Evolutionary conservation across 2,329 filamentous ascomycete species (phyloP).

Genomic region (Metarhizium robertsii): DNA sequence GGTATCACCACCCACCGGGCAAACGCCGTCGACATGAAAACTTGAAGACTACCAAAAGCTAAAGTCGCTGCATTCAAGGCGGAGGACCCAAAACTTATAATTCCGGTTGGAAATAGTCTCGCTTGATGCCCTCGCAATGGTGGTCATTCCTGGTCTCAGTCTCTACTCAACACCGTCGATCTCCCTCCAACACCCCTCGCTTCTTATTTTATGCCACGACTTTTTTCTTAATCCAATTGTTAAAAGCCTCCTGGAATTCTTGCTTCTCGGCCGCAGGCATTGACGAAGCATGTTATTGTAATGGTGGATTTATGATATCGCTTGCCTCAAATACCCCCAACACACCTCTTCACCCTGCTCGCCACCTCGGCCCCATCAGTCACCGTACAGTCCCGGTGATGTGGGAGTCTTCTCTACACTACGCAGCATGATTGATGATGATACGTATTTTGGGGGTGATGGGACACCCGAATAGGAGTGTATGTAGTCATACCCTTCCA

Average conservation of each 20-base stretch:
- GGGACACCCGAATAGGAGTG: conserved; percentile 13
- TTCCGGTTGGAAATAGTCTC: background rate
- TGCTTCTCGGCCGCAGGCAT: conserved; percentile 2
- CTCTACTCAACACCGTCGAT: conserved; percentile 18
- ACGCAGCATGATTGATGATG: conserved; percentile 14
- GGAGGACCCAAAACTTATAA: background rate
- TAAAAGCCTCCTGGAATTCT: background rate
- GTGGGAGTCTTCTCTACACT: conserved; percentile 9
- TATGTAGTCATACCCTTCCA: conserved; percentile 14
- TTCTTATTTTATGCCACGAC: conserved; percentile 1
- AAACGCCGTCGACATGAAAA: background rate
- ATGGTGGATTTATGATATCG: conserved; percentile 10
- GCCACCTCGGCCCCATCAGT: conserved; percentile 3
- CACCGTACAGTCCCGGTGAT: conserved; percentile 4
- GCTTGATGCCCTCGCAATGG: background rate
- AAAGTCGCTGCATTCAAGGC: background rate
- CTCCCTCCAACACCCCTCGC: conserved; percentile 8
- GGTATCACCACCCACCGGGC: background rate
- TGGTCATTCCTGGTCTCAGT: conserved; percentile 10
- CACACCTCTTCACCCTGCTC: conserved; percentile 9
- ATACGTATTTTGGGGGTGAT: conserved; percentile 9
- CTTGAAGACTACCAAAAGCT: background rate
- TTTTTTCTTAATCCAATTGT: conserved; percentile 4
- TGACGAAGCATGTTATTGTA: conserved; percentile 10
- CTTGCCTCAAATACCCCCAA: conserved; percentile 11